Evolutionary conservation across 305 asterid species (phyloP), one percentile per base, ranked within the genome.

Genomic region (Solanum hybrid): DNA sequence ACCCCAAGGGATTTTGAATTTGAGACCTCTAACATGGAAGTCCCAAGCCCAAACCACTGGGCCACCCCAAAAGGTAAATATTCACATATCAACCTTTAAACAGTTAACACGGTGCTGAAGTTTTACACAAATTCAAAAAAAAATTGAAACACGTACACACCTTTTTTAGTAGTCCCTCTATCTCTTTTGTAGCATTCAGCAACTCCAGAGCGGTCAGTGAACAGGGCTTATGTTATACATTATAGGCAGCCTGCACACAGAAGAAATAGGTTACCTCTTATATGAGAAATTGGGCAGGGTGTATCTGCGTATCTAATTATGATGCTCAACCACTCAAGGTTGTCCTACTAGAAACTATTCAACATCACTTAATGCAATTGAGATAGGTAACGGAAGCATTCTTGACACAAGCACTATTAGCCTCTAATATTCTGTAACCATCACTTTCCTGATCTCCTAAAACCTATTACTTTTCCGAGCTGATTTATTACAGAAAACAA

Each of bases 161-260:
- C 94, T 93, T 93, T 89, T 95, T 93, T 84, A 97, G 94, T 88
- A 91, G 91, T 69, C 91, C 86, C 90, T 96, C 99, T 60, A 96
- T 95, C 92, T 96, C 95, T 85, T 92, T 90, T 27, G 98, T 94
- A 73, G 97, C 94, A 87, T 91, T 91, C 88, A 96, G 93, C 89
- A 97, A 88, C 93, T 97, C 96, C 91, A 94, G 79, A 78, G 98
- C 98, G 9, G 99, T 97, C 78, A 94, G 90, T 29, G 96, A 84
- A 80, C 97, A 96, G 4, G 98, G 98, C 69, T 88, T 97, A 40
- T 95, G 92, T 88, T 91, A 36, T 93, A 91, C 92, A 66, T 95
- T 96, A 89, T 95, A 96, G 27, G 87, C 89, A 3, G 95, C n/a
- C 99, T 95, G 93, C 91, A 92, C 86, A 88, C 82, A 76, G 84